A percentile compares a stretch with the other conserved stretches of the same genome.
These are phyloP conservation scores for Mycogone perniciosa DNA, from an alignment of 2,329 filamentous ascomycete genomes.

Conservation along the genomic window DNA sequence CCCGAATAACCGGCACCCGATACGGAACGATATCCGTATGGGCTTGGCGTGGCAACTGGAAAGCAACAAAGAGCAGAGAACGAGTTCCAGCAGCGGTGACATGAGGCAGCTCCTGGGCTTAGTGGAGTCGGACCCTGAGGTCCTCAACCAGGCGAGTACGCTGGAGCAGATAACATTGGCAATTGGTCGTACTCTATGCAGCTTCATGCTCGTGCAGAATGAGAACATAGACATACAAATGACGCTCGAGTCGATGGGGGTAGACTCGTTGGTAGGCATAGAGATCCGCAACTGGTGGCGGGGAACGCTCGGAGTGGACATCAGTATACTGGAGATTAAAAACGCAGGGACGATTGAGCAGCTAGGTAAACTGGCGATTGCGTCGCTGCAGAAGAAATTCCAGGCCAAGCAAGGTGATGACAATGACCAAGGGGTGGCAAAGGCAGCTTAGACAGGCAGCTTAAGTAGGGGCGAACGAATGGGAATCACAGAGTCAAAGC, in stretches of 20 bases:
- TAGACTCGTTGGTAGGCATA: slow-evolving; percentile 14
- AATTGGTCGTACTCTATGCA: slow-evolving; percentile 6
- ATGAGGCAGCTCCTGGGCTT: background rate
- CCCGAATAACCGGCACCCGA: background rate
- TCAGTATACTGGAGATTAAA: slow-evolving; percentile 7
- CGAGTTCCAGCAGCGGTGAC: background rate
- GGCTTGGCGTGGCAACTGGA: background rate
- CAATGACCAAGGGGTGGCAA: background rate
- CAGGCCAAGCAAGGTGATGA: background rate
- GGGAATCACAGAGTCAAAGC: no score
- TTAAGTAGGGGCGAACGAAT: no score
- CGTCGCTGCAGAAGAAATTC: background rate
- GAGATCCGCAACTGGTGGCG: slow-evolving; percentile 14
- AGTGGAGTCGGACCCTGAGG: background rate
- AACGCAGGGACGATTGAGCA: background rate
- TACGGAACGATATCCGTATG: background rate
- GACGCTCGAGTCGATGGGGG: slow-evolving; percentile 6
- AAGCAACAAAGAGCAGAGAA: background rate
- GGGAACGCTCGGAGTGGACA: background rate
- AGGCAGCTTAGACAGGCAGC: no score
- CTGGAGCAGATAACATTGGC: background rate
- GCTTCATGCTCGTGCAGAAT: background rate
- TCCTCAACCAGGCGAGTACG: background rate
- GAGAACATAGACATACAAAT: slow-evolving; percentile 8
- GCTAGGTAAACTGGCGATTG: background rate